Evolutionary conservation across 768 basidiomycete species (phyloP).

Genomic region (Kwoniella shandongensis): DNA sequence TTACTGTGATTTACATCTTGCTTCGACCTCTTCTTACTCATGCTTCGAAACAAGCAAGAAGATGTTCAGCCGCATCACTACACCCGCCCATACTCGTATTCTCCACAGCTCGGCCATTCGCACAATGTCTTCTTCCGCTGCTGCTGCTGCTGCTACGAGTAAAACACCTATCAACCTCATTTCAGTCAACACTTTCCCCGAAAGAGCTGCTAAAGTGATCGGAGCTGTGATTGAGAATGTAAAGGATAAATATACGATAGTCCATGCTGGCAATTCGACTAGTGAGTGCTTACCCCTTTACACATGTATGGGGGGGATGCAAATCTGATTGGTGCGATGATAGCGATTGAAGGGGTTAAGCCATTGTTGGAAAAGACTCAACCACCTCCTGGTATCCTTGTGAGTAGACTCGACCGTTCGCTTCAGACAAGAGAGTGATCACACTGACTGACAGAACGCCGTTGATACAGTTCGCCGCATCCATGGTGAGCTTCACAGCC

Average conservation of each 20-base stretch:
- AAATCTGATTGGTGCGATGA: not conserved
- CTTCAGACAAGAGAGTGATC: not conserved
- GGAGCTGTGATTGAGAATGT: constrained; percentile 44
- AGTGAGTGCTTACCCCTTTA: constrained; percentile 27
- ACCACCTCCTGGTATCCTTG: constrained; percentile 41
- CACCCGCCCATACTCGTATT: no score
- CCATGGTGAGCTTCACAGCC: constrained; percentile 29
- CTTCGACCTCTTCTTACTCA: no score
- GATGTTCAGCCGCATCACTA: no score
- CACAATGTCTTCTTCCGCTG: constrained; percentile 14
- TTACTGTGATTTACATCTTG: no score
- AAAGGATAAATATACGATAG: constrained; percentile 42
- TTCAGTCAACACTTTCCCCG: constrained; percentile 50
- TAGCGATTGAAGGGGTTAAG: constrained; percentile 47
- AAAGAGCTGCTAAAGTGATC: constrained; percentile 46
- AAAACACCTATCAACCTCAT: constrained; percentile 39
- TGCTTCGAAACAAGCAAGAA: no score
- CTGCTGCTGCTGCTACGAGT: no score
- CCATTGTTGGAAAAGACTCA: constrained; percentile 40
- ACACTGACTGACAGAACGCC: not conserved
- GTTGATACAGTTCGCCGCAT: constrained; percentile 34
- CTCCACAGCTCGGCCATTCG: no score
- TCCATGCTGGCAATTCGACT: constrained; percentile 44
- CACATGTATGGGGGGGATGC: not conserved
- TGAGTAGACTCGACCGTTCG: constrained; percentile 15